phyloP scores from a whole-genome alignment of 225 moss, liverwort and hornwort genomes.

The Physcomitrium patens region DNA sequence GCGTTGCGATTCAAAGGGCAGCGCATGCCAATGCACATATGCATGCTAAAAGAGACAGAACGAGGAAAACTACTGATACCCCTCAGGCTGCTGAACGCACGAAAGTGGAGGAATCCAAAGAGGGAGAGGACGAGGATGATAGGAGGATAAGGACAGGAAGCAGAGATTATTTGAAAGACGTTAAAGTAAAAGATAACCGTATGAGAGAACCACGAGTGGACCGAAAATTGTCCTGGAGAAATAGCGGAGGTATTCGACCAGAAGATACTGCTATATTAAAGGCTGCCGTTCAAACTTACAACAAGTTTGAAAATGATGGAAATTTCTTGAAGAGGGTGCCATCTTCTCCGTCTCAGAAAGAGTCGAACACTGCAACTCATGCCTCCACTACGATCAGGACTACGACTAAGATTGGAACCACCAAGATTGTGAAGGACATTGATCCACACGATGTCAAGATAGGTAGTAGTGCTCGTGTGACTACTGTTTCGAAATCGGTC shows the following conservation, averaged over 20 bases:
- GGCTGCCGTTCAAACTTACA: slow-evolving; percentile 71
- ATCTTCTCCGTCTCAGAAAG: slow-evolving; percentile 30
- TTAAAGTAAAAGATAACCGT: slow-evolving; percentile 66
- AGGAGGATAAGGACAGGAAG: slow-evolving; percentile 52
- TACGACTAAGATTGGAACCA: slow-evolving; percentile 41
- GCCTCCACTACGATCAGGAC: slow-evolving; percentile 40
- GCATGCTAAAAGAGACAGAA: slow-evolving; percentile 83
- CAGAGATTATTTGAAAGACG: slow-evolving; percentile 61
- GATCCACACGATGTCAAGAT: slow-evolving; percentile 20
- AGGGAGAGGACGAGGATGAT: slow-evolving; percentile 51
- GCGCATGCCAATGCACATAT: slow-evolving; percentile 91
- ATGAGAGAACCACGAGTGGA: slow-evolving; percentile 76
- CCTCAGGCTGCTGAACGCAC: slow-evolving; percentile 33
- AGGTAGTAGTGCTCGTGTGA: slow-evolving; percentile 27
- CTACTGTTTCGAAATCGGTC: slow-evolving; percentile 29
- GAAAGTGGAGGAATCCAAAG: slow-evolving; percentile 38
- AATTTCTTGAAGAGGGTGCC: slow-evolving; percentile 63
- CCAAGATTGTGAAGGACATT: slow-evolving; percentile 37
- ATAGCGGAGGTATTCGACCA: slow-evolving; percentile 59
- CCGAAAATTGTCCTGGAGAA: slow-evolving; percentile 76
- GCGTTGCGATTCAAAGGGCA: slow-evolving; percentile 77
- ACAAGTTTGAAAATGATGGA: slow-evolving; percentile 73
- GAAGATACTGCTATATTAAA: slow-evolving; percentile 75
- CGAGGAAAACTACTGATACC: slow-evolving; percentile 35
- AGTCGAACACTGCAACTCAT: slow-evolving; percentile 22